A percentile compares a stretch with the other conserved stretches of the same genome.
These are phyloP conservation scores for Phytophthora sp. DNA, from an alignment of 352 stramenopile genomes.

Conservation along the genomic window DNA sequence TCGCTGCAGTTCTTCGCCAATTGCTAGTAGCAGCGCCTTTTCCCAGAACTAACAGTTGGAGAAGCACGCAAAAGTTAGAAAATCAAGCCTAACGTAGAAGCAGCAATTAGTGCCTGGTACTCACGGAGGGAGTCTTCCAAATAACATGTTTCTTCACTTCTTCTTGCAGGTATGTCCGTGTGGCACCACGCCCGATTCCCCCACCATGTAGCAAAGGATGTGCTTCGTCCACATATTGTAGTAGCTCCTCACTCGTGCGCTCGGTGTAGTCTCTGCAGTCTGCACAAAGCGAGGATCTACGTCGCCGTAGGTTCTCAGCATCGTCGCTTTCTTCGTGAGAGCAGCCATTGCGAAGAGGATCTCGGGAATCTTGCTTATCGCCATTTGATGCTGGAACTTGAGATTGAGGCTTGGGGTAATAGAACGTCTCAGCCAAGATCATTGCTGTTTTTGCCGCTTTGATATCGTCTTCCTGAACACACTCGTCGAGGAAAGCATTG, in stretches of 20 bases:
- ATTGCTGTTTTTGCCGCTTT: conserved; percentile 89
- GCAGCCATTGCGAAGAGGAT: conserved; percentile 8
- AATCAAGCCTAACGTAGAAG: not conserved
- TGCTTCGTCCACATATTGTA: conserved; percentile 35
- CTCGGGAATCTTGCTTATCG: not conserved
- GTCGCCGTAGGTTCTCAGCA: conserved; percentile 8
- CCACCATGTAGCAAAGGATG: conserved; percentile 43
- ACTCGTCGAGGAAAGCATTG: conserved; percentile 75
- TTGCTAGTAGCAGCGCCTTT: conserved; percentile 81
- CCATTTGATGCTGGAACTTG: not conserved
- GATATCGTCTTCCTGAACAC: conserved; percentile 77
- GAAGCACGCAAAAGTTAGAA: not conserved
- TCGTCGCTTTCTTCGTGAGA: conserved; percentile 7
- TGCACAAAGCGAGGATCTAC: conserved; percentile 21
- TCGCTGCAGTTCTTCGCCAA: conserved; percentile 84
- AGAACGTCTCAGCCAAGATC: conserved; percentile 89
- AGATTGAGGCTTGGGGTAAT: conserved; percentile 35
- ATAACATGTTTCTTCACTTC: conserved; percentile 86
- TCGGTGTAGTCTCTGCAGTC: conserved; percentile 36
- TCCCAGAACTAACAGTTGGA: conserved; percentile 72
- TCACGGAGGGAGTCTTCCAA: conserved; percentile 81
- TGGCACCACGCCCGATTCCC: conserved; percentile 49
- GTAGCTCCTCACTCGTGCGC: conserved; percentile 38
- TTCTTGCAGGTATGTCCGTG: conserved; percentile 80
- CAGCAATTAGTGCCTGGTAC: not conserved